phyloP scores from a whole-genome alignment of 352 stramenopile genomes.

The Phytophthora sojae region DNA sequence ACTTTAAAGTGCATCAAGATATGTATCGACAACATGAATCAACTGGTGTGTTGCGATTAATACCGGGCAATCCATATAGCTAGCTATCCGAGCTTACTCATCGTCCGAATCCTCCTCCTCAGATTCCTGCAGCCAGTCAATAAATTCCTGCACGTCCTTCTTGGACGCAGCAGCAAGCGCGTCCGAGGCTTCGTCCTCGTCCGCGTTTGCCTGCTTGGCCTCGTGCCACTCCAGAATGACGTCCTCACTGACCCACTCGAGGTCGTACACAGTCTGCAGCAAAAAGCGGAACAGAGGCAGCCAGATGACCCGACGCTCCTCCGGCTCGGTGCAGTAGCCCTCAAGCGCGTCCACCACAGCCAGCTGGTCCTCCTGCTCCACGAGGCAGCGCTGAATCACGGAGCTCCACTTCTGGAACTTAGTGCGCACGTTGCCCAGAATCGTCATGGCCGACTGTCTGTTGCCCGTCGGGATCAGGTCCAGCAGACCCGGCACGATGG shows the following conservation, averaged over 20 bases:
- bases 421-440: conserved; percentile 83
- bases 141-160: conserved; percentile 92
- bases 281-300: conserved; percentile 93
- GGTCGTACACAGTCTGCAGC: conserved; percentile 93
- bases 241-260: conserved; percentile 94
- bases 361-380: conserved; percentile 76
- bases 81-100: not conserved
- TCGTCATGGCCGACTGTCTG: conserved; percentile 55
- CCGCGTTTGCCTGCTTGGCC: conserved; percentile 19
- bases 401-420: conserved; percentile 92
- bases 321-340: conserved; percentile 54
- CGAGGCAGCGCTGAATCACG: conserved; percentile 92
- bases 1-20: conserved; percentile 8
- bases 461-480: conserved; percentile 67
- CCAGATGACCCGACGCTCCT: conserved; percentile 59
- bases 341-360: conserved; percentile 72
- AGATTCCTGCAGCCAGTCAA: conserved; percentile 92
- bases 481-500: conserved; percentile 77
- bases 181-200: conserved; percentile 19
- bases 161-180: conserved; percentile 47
- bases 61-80: conserved; percentile 4
- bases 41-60: conserved; percentile 18
- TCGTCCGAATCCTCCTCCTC: conserved; percentile 51
- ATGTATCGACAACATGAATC: conserved; percentile 19
- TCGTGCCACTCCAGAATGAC: conserved; percentile 93